A percentile compares a stretch with the other conserved stretches of the same genome.
phyloP scores from a whole-genome alignment of 805 yeast species.

The Metschnikowia aberdeeniae region DNA sequence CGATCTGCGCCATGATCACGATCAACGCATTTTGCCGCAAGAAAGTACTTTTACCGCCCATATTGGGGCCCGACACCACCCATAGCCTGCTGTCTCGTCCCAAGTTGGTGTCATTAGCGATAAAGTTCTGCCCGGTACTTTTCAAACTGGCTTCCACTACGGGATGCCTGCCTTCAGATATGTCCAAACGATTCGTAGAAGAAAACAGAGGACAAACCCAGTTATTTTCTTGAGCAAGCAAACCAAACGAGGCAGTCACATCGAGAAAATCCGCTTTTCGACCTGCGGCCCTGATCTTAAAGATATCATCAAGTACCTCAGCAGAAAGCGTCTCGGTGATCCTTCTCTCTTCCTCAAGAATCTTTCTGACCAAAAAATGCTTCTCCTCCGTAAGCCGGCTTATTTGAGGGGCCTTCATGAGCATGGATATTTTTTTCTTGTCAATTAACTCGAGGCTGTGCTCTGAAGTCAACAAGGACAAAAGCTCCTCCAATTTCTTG shows the following conservation, averaged over 20 bases:
- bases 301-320: conserved; percentile 41
- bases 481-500: conserved; percentile 22
- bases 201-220: conserved; percentile 64
- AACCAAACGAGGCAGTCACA: conserved; percentile 67
- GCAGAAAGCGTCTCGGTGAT: conserved; percentile 48
- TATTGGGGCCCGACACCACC: conserved; percentile 37
- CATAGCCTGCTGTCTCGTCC: conserved; percentile 18
- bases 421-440: conserved; percentile 40
- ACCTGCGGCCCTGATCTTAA: conserved; percentile 48
- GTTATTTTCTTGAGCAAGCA: conserved; percentile 61
- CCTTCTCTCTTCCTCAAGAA: conserved; percentile 50
- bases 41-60: conserved; percentile 54
- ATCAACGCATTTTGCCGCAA: conserved; percentile 46
- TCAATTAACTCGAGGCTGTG: conserved; percentile 18
- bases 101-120: conserved; percentile 36
- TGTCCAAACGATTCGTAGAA: conserved; percentile 38
- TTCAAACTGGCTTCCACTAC: conserved; percentile 60
- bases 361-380: conserved; percentile 42
- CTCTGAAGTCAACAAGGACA: conserved; percentile 1
- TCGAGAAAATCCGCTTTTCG: conserved; percentile 63
- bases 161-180: conserved; percentile 66
- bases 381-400: conserved; percentile 55
- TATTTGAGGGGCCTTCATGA: conserved; percentile 43
- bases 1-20: conserved; percentile 49
- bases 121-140: conserved; percentile 43